Conservation (phyloP, 192 early-diverging fungal species). For the Gamsiella multidivaricata region DNA sequence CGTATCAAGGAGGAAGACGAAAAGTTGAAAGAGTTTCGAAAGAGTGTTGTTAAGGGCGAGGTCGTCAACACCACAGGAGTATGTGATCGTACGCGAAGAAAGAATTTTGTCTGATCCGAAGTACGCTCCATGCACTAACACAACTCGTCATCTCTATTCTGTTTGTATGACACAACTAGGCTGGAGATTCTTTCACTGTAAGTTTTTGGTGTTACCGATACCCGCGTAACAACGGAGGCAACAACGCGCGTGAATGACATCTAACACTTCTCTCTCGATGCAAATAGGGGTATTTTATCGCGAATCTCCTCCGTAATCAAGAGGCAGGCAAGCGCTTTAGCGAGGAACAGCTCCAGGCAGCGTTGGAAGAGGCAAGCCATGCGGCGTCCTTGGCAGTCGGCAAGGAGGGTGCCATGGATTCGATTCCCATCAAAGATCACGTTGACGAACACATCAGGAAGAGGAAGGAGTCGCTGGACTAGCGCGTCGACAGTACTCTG, state of each 20-base stretch:
- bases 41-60: slow-evolving; percentile 56
- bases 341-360: slow-evolving; percentile 47
- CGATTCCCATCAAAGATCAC: slow-evolving; percentile 65
- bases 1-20: slow-evolving; percentile 47
- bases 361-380: slow-evolving; percentile 68
- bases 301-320: slow-evolving; percentile 60
- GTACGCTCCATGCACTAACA: too few relatives aligned
- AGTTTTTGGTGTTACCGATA: too few relatives aligned
- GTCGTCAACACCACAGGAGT: slow-evolving; percentile 69
- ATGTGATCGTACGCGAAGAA: not conserved
- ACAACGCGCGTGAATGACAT: not conserved
- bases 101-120: too few relatives aligned
- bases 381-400: slow-evolving; percentile 77
- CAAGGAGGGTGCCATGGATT: slow-evolving; percentile 72
- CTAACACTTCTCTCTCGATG: slow-evolving; percentile 6
- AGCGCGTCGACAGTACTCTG: not conserved
- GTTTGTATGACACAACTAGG: slow-evolving; percentile 10
- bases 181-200: slow-evolving; percentile 75
- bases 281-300: slow-evolving; percentile 74
- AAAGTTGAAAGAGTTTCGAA: slow-evolving; percentile 50
- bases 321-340: slow-evolving; percentile 27
- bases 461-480: slow-evolving; percentile 22
- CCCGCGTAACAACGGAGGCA: not conserved
- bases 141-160: not conserved
- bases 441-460: slow-evolving; percentile 47